Conservation (phyloP, 371 early-diverging fungal species). For the Haplosporangium sp. region DNA sequence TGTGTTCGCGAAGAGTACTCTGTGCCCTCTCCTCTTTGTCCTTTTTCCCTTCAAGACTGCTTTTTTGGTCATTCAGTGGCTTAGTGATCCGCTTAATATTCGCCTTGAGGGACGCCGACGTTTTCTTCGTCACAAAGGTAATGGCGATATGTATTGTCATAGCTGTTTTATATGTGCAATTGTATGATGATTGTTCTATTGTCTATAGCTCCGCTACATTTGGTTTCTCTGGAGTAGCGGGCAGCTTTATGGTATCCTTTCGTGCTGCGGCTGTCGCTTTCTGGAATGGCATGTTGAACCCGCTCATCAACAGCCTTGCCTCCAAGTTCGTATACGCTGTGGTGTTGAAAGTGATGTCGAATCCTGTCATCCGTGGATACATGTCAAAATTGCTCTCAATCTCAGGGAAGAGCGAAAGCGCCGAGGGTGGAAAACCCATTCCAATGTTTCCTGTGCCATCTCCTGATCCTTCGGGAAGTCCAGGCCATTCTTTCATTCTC, state of each 20-base stretch:
- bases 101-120: too few relatives aligned
- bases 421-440: constrained; percentile 85
- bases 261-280: constrained; percentile 11
- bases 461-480: constrained; percentile 79
- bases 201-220: neutral
- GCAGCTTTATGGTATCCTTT: constrained; percentile 1
- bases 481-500: constrained; percentile 92
- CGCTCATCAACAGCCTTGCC: constrained; percentile 88
- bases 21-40: too few relatives aligned
- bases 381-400: constrained; percentile 95
- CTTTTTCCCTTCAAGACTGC: too few relatives aligned
- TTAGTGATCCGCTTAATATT: too few relatives aligned
- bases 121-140: too few relatives aligned
- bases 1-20: too few relatives aligned
- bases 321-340: constrained; percentile 84
- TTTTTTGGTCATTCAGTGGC: too few relatives aligned
- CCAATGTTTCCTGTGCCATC: constrained; percentile 88
- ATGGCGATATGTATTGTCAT: too few relatives aligned
- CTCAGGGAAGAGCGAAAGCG: constrained; percentile 93
- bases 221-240: neutral
- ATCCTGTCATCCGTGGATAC: constrained; percentile 90
- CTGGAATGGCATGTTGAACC: constrained; percentile 90
- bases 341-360: constrained; percentile 87
- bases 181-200: neutral
- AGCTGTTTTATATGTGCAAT: neutral